Base-by-base conservation (phyloP, 176 grass and related monocot species). In the Dendrocalamus sinicus region DNA sequence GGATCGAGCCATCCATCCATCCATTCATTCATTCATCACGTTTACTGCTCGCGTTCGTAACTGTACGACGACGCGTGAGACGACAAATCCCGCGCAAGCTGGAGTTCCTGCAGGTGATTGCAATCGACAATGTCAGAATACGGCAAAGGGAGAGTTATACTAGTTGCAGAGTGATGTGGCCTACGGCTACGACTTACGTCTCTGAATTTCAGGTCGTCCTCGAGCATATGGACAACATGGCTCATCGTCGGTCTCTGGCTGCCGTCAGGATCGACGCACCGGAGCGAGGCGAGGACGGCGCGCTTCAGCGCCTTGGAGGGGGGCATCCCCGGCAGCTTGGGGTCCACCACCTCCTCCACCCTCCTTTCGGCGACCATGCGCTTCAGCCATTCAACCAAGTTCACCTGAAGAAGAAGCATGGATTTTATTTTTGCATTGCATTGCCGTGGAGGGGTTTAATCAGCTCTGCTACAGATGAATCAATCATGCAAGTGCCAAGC, bases 351-450 rank as follows among this genome's bases (percentile, higher is more conserved):
- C 87, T 92, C 72, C 86, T 94, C 93, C 50, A 92, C 78, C 87
- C 87, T 94, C 74, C 86, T 89, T 65, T 92, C 91, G 8, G 89
- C 88, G 48, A 98, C 96, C 96, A 94, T 94, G 74, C 20, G 51
- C 88, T 98, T 98, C 72, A 98, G 72, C 96, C 96, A 98, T 22
- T 95, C 93, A 4, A 98, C 94, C 78, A 98, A 69, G 80, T 93
- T 88, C 74, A 98, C 91, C 95, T 98, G 86, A 77, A 41, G 15
- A 75, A 67, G 54, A 83, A 75, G 41, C 70, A 39, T 35, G 26
- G n/a, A 45, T 39, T 75, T 51, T 8, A 30, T 59, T 44, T 44
- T 45, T 10, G 44, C 44, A 45, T 9, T 14, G 17, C 39, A 57
- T 63, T 73, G 54, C 57, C 23, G 23, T 70, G 30, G 15, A 46